Evolutionary conservation across 345 rosid genomes (phyloP), one percentile per base, ranked within the genome.

Genomic region (Sonneratia alba): DNA sequence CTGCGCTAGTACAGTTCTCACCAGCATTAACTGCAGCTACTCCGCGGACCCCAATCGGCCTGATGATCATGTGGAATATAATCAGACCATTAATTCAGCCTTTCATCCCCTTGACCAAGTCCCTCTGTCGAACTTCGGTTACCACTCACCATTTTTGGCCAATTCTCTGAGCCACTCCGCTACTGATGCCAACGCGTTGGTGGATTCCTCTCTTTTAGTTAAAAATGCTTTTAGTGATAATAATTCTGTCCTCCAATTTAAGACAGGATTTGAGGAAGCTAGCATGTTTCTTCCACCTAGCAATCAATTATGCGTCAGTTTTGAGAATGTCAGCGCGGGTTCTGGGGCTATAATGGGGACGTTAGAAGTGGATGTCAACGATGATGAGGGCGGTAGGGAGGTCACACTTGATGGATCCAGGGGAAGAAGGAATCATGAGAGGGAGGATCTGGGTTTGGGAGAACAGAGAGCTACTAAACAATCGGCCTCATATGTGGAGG

Each of bases 191-290:
- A 57, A 51, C 9, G 62, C 32, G 36, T 21, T 27, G 0, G 15
- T 34, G 36, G 36, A 70, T 32, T 2, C 0, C 37, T 22, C 62
- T 27, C n/a, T 69, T 42, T 77, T 85, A 71, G 85, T 75, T 74
- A 82, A 76, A 73, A 86, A 81, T 73, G 85, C 86, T 74, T 87
- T 89, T 73, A 83, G 80, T 67, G 80, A 86, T 48, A 51, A 67
- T 7, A 87, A 91, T 6, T 88, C 90, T n/a, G 67, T 84, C n/a
- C 56, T 86, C 80, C 97, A 85, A 74, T 91, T 87, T 74, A 82
- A 81, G 70, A 93, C 71, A 79, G 97, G 97, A 16, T 2, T 91
- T 63, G 95, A 89, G 76, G 98, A 91, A 84, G 97, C 96, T 72
- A 86, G 88, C 57, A 91, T 85, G 87, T 89, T 93, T 72, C 90